phyloP scores from a whole-genome alignment of 2,329 filamentous ascomycete genomes.

The Xylaria hypoxylon region DNA sequence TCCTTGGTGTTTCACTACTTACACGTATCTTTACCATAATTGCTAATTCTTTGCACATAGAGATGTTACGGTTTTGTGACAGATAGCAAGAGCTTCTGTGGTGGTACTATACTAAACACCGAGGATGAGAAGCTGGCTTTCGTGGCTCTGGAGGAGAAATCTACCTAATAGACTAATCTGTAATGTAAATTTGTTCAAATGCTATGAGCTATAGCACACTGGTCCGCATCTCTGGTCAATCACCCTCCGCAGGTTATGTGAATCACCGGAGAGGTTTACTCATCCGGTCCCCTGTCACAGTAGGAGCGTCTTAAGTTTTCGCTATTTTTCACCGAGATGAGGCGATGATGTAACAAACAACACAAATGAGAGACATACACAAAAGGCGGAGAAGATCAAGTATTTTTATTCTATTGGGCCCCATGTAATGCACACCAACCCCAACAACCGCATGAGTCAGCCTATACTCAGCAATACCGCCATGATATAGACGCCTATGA shows the following conservation, averaged over 20 bases:
- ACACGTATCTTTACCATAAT: background rate
- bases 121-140: conserved; percentile 7
- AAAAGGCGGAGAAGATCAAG: background rate
- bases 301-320: no score
- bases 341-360: background rate
- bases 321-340: background rate
- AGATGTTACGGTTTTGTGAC: conserved; percentile 42
- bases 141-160: background rate
- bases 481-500: background rate
- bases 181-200: no score
- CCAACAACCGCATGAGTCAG: background rate
- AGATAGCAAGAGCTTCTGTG: conserved; percentile 39
- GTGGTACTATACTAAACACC: conserved; percentile 4
- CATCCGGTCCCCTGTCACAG: no score
- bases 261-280: no score
- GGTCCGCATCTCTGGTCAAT: no score
- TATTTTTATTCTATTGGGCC: background rate
- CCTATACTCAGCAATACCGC: background rate
- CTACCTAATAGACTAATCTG: background rate
- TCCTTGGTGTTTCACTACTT: background rate
- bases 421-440: background rate
- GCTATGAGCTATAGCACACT: no score
- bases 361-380: background rate
- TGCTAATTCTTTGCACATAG: conserved; percentile 28
- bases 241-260: no score